Evolutionary conservation across 805 yeast genomes (phyloP).

Genomic region (Zygosaccharomyces bisporus): DNA sequence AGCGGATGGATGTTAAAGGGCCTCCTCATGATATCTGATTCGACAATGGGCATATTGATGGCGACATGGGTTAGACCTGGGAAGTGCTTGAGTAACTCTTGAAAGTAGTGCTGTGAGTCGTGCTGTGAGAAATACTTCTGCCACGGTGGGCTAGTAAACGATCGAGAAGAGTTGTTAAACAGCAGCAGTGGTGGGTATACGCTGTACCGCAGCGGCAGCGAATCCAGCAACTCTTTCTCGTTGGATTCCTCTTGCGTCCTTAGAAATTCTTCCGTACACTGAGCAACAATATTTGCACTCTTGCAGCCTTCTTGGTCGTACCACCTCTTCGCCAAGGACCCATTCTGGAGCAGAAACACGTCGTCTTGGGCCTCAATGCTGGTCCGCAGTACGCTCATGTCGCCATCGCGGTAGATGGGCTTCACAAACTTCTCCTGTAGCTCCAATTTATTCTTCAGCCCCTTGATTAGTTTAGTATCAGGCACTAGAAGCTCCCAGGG

Average conservation of each 20-base stretch:
- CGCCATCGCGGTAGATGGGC: constrained; percentile 23
- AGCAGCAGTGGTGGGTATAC: constrained; percentile 66
- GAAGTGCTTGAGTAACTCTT: constrained; percentile 24
- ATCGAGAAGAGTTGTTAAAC: constrained; percentile 44
- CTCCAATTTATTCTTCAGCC: constrained; percentile 28
- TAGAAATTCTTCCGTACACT: constrained; percentile 11
- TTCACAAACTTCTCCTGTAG: constrained; percentile 18
- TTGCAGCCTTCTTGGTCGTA: constrained; percentile 7
- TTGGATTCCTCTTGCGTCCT: neutral
- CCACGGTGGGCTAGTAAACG: constrained; percentile 45
- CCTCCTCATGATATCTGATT: constrained; percentile 53
- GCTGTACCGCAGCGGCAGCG: constrained; percentile 46
- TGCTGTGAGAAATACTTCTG: constrained; percentile 17
- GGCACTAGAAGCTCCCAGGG: constrained; percentile 23
- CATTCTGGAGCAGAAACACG: constrained; percentile 7
- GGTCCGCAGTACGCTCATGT: constrained; percentile 24
- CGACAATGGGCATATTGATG: constrained; percentile 61
- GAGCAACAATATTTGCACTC: constrained; percentile 8
- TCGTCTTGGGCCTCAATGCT: constrained; percentile 12
- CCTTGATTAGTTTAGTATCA: constrained; percentile 21
- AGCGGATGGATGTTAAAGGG: constrained; percentile 61
- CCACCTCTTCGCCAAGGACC: constrained; percentile 5
- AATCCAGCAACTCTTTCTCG: constrained; percentile 12
- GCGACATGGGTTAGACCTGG: constrained; percentile 59
- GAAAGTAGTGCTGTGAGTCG: constrained; percentile 15